These are phyloP conservation scores for Fusarium paranaense DNA, from an alignment of 2,329 filamentous ascomycete genomes.

Conservation along the genomic window DNA sequence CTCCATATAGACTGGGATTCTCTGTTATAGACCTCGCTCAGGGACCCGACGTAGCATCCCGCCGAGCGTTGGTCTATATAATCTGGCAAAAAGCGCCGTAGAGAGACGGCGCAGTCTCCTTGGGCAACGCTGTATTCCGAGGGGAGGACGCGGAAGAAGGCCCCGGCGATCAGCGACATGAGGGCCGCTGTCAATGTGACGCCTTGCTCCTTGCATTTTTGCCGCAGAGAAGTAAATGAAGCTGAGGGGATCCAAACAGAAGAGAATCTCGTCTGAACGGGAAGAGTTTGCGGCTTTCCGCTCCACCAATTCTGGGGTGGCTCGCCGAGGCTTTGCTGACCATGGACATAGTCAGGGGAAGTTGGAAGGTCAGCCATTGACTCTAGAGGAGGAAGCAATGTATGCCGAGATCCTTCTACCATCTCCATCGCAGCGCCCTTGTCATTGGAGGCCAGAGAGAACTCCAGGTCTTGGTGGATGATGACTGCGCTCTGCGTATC, in stretches of 20 bases:
- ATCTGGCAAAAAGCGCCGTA: slow-evolving; percentile 6
- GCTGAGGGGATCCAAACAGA: background rate
- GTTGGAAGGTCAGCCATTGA: background rate
- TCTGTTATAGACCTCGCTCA: slow-evolving; percentile 10
- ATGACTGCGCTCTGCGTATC: background rate
- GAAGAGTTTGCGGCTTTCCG: background rate
- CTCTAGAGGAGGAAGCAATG: background rate
- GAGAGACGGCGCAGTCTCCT: slow-evolving; percentile 19
- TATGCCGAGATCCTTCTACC: background rate
- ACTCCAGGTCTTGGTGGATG: background rate
- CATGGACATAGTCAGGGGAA: background rate
- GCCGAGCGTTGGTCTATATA: background rate
- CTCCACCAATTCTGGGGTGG: background rate
- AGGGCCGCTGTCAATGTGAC: background rate
- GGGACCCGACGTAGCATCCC: slow-evolving; percentile 21
- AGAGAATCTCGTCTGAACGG: background rate
- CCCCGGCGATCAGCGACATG: background rate
- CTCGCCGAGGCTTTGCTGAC: background rate
- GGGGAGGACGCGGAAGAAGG: slow-evolving; percentile 8
- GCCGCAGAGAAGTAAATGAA: background rate
- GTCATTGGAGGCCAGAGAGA: background rate
- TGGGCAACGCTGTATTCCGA: background rate
- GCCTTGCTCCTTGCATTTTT: background rate
- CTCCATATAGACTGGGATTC: background rate
- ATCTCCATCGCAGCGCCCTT: background rate